Evolutionary conservation across 176 grass and related monocot species (phyloP), one percentile per base, ranked within the genome.

Genomic region (Aegilops tauschii): DNA sequence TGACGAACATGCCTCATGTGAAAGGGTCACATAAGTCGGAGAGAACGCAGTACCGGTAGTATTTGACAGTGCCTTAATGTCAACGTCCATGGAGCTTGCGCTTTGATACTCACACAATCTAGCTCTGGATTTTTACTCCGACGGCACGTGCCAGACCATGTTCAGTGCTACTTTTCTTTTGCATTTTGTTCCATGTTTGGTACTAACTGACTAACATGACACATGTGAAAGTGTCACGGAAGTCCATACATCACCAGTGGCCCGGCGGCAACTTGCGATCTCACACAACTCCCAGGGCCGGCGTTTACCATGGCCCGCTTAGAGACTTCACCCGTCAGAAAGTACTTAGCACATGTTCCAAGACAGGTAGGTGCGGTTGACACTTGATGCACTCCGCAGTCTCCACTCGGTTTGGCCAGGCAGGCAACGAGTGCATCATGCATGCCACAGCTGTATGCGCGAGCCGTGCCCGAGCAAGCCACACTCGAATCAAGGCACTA

Each of bases 331-430:
- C 45, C 45, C 16, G 50, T 54, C 50, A 54, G 50, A 17, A 54
- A 54, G 50, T 54, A 17, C 50, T 17, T 54, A 18, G 14, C 16
- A 17, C 0, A 54, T 54, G 50, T 54, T 54, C 54, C 54, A 59
- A 59, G 54, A 59, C 77, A 81, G 62, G 17, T 49, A 27, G 12
- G 10, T 40, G 29, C 2, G 1, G 64, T 78, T 86, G 73, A 90
- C 79, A 78, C 47, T 29, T 61, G 72, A 83, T 45, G 5, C 28
- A 31, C 69, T 64, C 64, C 12, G 61, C 32, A 54, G 50, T 54
- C 50, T 7, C 16, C 50, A 78, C 80, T 87, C 32, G 73, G 84
- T 82, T 71, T 73, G 42, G 70, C 39, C 70, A 21, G 78, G 61
- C 18, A 59, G 54, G 54, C 50, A 13, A 12, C 44, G 0, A 56